These are phyloP conservation scores for Trichosanthes truncata DNA, from an alignment of 306 rosid species.

Conservation along the genomic window DNA sequence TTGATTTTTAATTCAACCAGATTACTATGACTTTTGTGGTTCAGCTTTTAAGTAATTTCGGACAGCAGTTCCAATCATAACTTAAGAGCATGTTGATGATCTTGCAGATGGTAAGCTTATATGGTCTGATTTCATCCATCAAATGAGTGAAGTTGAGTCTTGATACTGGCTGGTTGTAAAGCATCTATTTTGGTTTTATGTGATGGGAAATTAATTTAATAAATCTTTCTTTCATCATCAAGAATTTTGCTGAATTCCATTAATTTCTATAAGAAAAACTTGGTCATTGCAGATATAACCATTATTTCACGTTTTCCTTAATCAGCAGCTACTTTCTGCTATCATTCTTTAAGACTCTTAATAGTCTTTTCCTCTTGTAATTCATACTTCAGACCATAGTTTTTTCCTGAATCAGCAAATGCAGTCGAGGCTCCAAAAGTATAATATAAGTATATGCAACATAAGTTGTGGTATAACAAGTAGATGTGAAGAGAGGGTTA, in stretches of 20 bases:
- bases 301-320: background rate
- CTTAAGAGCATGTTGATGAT: background rate
- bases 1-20: background rate
- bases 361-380: background rate
- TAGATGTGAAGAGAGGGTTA: background rate
- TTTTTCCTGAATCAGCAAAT: background rate
- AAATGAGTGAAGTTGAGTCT: background rate
- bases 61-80: background rate
- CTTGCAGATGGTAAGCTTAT: background rate
- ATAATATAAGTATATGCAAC: background rate
- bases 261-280: background rate
- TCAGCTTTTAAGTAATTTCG: background rate
- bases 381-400: background rate
- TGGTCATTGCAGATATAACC: background rate
- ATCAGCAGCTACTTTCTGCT: background rate
- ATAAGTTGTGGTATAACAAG: background rate
- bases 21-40: background rate
- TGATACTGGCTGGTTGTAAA: background rate
- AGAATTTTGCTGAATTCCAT: background rate
- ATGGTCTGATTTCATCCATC: background rate
- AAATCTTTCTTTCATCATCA: background rate
- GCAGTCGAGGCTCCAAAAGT: slow-evolving; percentile 1
- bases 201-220: slow-evolving; percentile 1
- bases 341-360: background rate
- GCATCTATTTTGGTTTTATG: slow-evolving; percentile 18